A percentile compares a stretch with the other conserved stretches of the same genome.
Conservation (phyloP, 2,329 filamentous ascomycete species). For the Pseudogymnoascus sp. region DNA sequence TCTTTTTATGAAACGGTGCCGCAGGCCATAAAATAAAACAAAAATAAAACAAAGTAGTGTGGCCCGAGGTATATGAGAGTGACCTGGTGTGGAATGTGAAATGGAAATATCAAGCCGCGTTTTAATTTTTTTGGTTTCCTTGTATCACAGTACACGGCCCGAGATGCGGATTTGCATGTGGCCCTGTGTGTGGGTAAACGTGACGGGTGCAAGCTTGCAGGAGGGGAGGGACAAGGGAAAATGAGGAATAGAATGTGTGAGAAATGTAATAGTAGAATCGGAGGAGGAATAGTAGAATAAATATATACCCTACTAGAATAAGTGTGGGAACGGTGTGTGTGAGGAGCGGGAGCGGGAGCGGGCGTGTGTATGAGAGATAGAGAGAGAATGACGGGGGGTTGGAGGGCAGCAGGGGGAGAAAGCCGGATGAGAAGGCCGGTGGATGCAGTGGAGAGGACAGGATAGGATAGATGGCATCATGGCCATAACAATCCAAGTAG, state of each 20-base stretch:
- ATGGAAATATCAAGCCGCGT: constrained; percentile 4
- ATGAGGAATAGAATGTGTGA: constrained; percentile 1
- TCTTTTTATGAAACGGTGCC: not conserved
- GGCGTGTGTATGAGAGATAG: not conserved
- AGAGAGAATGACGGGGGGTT: not conserved
- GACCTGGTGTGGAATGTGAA: not conserved
- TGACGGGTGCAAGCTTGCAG: not conserved
- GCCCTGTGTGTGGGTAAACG: not conserved
- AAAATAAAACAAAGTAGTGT: constrained; percentile 3
- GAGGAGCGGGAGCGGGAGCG: too few relatives aligned
- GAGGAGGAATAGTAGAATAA: constrained; percentile 1
- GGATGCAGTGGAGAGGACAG: not conserved
- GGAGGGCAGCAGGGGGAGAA: not conserved
- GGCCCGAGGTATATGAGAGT: constrained; percentile 2
- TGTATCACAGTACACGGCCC: constrained; percentile 2
- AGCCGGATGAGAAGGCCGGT: not conserved
- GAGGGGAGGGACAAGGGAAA: not conserved
- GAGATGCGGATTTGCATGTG: constrained; percentile 7
- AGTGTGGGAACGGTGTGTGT: not conserved
- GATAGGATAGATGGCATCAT: constrained; percentile 5
- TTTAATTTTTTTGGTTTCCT: too few relatives aligned
- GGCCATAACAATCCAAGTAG: not conserved
- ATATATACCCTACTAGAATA: not conserved
- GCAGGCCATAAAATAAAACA: constrained; percentile 5
- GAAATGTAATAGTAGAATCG: not conserved